These are phyloP conservation scores for Hypocrella siamensis DNA, from an alignment of 2,329 filamentous ascomycete species.

Conservation along the genomic window DNA sequence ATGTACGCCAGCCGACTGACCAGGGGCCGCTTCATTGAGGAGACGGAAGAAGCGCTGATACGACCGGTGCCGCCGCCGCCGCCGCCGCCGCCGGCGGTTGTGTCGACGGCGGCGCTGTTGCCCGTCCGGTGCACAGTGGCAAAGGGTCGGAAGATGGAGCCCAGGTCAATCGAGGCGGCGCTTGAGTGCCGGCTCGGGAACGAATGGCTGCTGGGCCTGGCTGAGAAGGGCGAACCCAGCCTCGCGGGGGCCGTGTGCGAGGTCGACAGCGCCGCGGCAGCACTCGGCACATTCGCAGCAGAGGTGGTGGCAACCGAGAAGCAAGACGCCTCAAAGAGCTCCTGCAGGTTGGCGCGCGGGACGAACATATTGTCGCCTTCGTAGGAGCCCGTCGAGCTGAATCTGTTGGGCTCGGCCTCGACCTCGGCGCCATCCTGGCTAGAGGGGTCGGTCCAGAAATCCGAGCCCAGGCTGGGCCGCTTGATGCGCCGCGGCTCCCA, in stretches of 20 bases:
- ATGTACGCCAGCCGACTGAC: slow-evolving; percentile 39
- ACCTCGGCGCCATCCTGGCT: slow-evolving; percentile 9
- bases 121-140: slow-evolving; percentile 37
- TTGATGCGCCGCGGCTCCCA: slow-evolving; percentile 32
- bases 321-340: slow-evolving; percentile 20
- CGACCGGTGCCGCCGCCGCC: no score
- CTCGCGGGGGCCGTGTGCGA: slow-evolving; percentile 25
- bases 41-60: slow-evolving; percentile 5
- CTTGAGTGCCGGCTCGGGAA: slow-evolving; percentile 43
- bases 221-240: slow-evolving; percentile 44
- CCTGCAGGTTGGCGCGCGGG: slow-evolving; percentile 24
- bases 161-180: slow-evolving; percentile 26
- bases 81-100: no score
- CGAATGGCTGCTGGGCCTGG: slow-evolving; percentile 35
- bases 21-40: slow-evolving; percentile 26
- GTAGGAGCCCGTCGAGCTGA: slow-evolving; percentile 17
- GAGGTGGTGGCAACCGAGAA: neutral
- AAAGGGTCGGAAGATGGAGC: slow-evolving; percentile 33
- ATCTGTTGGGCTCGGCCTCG: slow-evolving; percentile 12
- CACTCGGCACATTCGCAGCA: no score
- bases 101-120: slow-evolving; percentile 9
- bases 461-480: slow-evolving; percentile 37
- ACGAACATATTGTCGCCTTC: slow-evolving; percentile 22
- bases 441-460: slow-evolving; percentile 35
- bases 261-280: slow-evolving; percentile 7